These are phyloP conservation scores for Pseudonitzschia multiseries DNA, from an alignment of 108 stramenopile genomes.

Conservation along the genomic window DNA sequence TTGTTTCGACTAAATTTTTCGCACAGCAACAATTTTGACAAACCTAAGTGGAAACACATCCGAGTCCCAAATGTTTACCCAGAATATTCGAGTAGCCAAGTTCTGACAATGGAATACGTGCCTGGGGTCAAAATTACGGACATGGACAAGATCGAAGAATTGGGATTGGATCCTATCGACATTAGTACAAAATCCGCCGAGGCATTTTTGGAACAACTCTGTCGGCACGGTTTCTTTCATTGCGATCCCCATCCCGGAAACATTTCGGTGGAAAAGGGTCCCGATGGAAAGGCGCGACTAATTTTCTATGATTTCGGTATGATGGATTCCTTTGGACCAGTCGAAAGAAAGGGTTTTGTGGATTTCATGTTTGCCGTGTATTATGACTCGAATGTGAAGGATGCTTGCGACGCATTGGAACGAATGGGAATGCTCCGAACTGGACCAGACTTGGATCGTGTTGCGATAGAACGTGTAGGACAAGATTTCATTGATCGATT, in stretches of 20 bases:
- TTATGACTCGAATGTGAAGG: slow-evolving; percentile 89
- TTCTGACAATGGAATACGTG: slow-evolving; percentile 93
- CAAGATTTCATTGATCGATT: slow-evolving; percentile 95
- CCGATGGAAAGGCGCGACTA: slow-evolving; percentile 69
- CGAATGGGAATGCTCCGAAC: slow-evolving; percentile 90
- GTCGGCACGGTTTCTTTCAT: slow-evolving; percentile 94
- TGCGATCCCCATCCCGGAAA: slow-evolving; percentile 80
- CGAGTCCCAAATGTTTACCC: slow-evolving; percentile 87
- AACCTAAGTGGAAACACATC: slow-evolving; percentile 81
- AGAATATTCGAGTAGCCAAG: slow-evolving; percentile 83
- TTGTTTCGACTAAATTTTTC: slow-evolving; percentile 16
- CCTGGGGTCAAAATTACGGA: slow-evolving; percentile 96
- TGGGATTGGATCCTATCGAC: slow-evolving; percentile 78
- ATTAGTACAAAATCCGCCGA: slow-evolving; percentile 86
- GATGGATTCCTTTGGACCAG: slow-evolving; percentile 93
- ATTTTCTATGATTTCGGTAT: slow-evolving; percentile 99
- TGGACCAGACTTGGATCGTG: slow-evolving; percentile 87
- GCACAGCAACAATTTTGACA: slow-evolving; percentile 69
- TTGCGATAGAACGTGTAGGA: slow-evolving; percentile 93
- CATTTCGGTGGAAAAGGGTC: slow-evolving; percentile 83
- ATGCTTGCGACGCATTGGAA: slow-evolving; percentile 90
- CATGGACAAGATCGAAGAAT: slow-evolving; percentile 56
- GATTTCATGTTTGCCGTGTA: slow-evolving; percentile 92
- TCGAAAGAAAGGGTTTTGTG: slow-evolving; percentile 80
- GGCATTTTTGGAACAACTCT: slow-evolving; percentile 94